Percentiles rank a stretch among this genome's conserved stretches.
Conservation (phyloP, 805 yeast genomes). For the Candida vaughaniae region DNA sequence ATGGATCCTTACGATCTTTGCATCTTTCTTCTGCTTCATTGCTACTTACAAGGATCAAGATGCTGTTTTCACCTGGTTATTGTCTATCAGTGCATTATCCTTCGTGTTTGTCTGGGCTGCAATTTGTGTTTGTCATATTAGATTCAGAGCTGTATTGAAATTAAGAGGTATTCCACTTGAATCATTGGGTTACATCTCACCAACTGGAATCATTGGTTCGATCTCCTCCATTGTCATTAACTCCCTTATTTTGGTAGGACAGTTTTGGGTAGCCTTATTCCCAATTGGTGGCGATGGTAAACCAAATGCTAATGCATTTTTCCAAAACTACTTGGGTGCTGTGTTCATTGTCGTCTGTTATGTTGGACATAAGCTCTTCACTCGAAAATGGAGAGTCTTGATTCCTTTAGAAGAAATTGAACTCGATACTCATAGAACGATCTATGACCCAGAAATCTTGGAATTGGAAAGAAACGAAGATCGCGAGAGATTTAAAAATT, state of each 20-base stretch:
- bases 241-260: slow-evolving; percentile 37
- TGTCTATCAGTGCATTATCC: slow-evolving; percentile 41
- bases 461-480: slow-evolving; percentile 29
- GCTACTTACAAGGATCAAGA: slow-evolving; percentile 41
- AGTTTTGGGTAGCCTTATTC: slow-evolving; percentile 45
- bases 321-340: slow-evolving; percentile 35
- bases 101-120: slow-evolving; percentile 45
- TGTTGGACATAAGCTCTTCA: slow-evolving; percentile 31
- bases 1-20: slow-evolving; percentile 30
- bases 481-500: slow-evolving; percentile 16
- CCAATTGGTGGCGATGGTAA: slow-evolving; percentile 29
- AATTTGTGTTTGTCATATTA: slow-evolving; percentile 38
- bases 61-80: slow-evolving; percentile 41
- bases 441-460: slow-evolving; percentile 36
- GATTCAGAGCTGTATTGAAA: slow-evolving; percentile 41
- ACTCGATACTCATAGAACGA: slow-evolving; percentile 27
- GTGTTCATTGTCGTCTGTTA: slow-evolving; percentile 31
- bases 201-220: slow-evolving; percentile 43
- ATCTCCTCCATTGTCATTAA: slow-evolving; percentile 31
- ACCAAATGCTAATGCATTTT: slow-evolving; percentile 28
- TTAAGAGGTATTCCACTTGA: slow-evolving; percentile 25
- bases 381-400: slow-evolving; percentile 29
- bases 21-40: slow-evolving; percentile 39
- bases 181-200: slow-evolving; percentile 34
- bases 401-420: slow-evolving; percentile 30